Percentiles rank a stretch among this genome's conserved stretches.
Conservation (phyloP, 1,284 basidiomycete genomes). For the Hortiboletus rubellus region DNA sequence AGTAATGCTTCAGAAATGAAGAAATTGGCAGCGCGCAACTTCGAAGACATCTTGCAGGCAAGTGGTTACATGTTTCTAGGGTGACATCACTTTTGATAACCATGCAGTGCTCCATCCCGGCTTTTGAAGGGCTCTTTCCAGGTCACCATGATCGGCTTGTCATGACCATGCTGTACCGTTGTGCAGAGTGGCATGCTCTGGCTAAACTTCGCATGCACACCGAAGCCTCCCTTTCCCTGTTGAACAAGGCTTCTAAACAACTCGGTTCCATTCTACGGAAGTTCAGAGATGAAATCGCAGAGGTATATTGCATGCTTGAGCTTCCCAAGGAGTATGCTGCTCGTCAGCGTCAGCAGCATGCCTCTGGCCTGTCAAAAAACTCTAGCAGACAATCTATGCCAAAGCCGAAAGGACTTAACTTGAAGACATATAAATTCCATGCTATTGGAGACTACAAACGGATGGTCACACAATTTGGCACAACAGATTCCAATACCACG, state of each 20-base stretch:
- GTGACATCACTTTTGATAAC: neutral
- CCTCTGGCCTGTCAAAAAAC: neutral
- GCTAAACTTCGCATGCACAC: constrained; percentile 30
- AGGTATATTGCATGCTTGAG: neutral
- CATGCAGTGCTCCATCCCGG: constrained; percentile 9
- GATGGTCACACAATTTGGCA: constrained; percentile 27
- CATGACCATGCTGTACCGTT: constrained; percentile 5
- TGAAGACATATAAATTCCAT: constrained; percentile 34
- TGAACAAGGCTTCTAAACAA: neutral
- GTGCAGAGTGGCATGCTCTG: constrained; percentile 21
- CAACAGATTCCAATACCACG: neutral
- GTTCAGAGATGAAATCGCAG: neutral
- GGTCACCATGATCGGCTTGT: constrained; percentile 15
- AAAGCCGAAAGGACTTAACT: constrained; percentile 6
- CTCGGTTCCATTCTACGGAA: neutral
- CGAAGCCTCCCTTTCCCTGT: neutral
- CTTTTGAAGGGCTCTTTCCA: constrained; percentile 13
- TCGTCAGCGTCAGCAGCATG: neutral
- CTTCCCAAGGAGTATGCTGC: neutral
- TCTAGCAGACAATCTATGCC: neutral
- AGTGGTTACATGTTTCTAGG: neutral
- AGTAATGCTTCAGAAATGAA: constrained; percentile 10
- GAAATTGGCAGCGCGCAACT: constrained; percentile 8
- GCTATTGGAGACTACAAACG: constrained; percentile 36
- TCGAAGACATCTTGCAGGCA: constrained; percentile 26